Evolutionary conservation across 257 asterid species (phyloP).

Genomic region (Solanum chmielewskii): DNA sequence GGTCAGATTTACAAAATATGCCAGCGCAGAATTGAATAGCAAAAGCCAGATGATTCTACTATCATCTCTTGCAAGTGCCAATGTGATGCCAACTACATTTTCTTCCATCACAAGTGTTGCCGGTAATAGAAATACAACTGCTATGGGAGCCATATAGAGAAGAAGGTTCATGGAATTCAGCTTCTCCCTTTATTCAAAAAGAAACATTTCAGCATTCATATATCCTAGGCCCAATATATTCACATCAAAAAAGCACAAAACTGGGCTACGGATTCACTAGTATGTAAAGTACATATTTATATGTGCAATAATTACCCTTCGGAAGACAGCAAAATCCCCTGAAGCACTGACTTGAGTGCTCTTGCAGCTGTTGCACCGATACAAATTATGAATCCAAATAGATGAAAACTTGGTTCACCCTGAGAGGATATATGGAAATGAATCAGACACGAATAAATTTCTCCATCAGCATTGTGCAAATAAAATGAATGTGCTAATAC

Average conservation of each 20-base stretch:
- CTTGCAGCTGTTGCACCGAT: slow-evolving; percentile 59
- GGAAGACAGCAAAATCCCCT: slow-evolving; percentile 56
- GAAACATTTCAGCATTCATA: slow-evolving; percentile 9
- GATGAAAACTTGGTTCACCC: slow-evolving; percentile 63
- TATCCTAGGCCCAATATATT: neutral
- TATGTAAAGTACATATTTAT: neutral
- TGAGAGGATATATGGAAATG: neutral
- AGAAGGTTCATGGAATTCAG: slow-evolving; percentile 58
- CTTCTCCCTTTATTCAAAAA: slow-evolving; percentile 32
- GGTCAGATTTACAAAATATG: slow-evolving; percentile 57
- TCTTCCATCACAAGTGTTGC: slow-evolving; percentile 50
- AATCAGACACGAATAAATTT: neutral
- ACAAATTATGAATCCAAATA: slow-evolving; percentile 52
- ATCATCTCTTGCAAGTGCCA: slow-evolving; percentile 49
- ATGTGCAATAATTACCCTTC: slow-evolving; percentile 30
- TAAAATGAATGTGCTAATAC: neutral
- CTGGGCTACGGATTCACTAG: neutral
- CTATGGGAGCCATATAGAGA: slow-evolving; percentile 60
- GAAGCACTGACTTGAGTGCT: slow-evolving; percentile 55
- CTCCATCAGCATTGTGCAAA: neutral
- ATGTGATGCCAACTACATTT: slow-evolving; percentile 50
- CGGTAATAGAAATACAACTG: slow-evolving; percentile 50
- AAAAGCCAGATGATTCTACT: slow-evolving; percentile 44
- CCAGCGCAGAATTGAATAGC: slow-evolving; percentile 55
- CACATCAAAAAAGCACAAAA: neutral